Base-by-base conservation (phyloP, 1,284 basidiomycete species). In the Fomes fomentarius region DNA sequence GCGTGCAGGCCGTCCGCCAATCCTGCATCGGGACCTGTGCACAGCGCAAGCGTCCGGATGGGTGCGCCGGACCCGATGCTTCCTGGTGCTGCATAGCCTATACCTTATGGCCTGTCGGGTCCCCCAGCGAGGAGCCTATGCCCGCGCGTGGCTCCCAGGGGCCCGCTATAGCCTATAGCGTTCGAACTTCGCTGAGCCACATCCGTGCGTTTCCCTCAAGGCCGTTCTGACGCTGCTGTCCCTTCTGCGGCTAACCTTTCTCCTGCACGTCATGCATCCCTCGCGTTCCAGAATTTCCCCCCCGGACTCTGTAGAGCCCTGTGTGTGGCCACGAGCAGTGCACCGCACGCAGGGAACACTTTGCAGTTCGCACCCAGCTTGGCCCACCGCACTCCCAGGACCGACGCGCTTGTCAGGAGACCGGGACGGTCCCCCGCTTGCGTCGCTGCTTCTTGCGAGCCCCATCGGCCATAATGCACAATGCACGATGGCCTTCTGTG, bases 11-110 rank as follows among this genome's bases (percentile, higher is more conserved):
- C 47, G n/a, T 30, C 35, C 38, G 45, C 38, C 41, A 34, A 44
- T 51, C 49, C 19, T 14, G n/a, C 42, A 30, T n/a, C 22, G 33
- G 44, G 44, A 21, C 10, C 31, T 24, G 28, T 24, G 21, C 43
- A 38, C 43, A 30, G 21, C 40, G 43, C 41, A 25, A 40, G 31
- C 45, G 30, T 50, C 37, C 58, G 57, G 57, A 59, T 53, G 54
- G 41, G 51, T 34, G 50, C 54, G 52, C 57, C 57, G 57, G 54
- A 44, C 47, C 54, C 54, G 54, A 37, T 50, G 50, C 58, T 55
- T 57, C 55, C 47, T 17, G 22, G 39, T 22, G 19, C 47, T 33
- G 48, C n/a, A n/a, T 35, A 50, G 47, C 54, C 34, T 54, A 42
- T 51, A 50, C 21, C 42, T 57, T 57, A 56, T 60, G 58, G 58